Percentiles rank a stretch among this genome's conserved stretches.
Evolutionary conservation across 2,329 filamentous ascomycete genomes (phyloP).

Genomic region (Aspergillus vadensis): DNA sequence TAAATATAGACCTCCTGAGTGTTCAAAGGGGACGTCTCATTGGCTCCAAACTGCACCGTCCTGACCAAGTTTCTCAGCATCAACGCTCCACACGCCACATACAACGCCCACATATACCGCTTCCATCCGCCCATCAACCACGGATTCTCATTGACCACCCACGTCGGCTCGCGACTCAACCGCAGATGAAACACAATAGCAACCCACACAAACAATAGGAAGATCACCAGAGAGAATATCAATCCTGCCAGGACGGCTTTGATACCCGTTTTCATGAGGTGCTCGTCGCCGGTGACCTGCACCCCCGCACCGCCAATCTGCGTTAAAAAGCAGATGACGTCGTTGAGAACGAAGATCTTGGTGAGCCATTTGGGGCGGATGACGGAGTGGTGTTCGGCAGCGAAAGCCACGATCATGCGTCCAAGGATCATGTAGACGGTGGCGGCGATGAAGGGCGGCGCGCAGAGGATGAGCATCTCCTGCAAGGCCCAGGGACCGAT

Average conservation of each 20-base stretch:
- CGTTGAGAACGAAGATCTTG: conserved; percentile 40
- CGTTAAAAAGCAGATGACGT: conserved; percentile 38
- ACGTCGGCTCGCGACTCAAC: conserved; percentile 19
- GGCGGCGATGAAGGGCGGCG: conserved; percentile 44
- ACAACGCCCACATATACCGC: conserved; percentile 31
- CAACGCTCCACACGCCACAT: conserved; percentile 27
- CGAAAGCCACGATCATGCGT: conserved; percentile 36
- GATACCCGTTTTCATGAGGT: conserved; percentile 25
- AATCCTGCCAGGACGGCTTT: conserved; percentile 34
- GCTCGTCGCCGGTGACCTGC: conserved; percentile 27
- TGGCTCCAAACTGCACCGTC: conserved; percentile 32
- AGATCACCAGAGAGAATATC: conserved; percentile 33
- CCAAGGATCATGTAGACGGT: conserved; percentile 44
- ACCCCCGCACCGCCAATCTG: conserved; percentile 37
- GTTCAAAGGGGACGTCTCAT: conserved; percentile 18
- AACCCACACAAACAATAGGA: conserved; percentile 29
- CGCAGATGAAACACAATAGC: conserved; percentile 29
- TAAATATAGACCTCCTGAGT: conserved; percentile 34
- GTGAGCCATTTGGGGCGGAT: conserved; percentile 43
- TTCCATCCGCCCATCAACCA: conserved; percentile 24
- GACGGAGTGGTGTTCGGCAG: conserved; percentile 37
- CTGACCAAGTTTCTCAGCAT: conserved; percentile 33
- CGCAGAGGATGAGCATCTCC: conserved; percentile 43
- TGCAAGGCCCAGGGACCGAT: conserved; percentile 40
- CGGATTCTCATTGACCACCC: conserved; percentile 17